phyloP scores from a whole-genome alignment of 2,329 filamentous ascomycete genomes.

The Phaeomoniella chlamydospora region DNA sequence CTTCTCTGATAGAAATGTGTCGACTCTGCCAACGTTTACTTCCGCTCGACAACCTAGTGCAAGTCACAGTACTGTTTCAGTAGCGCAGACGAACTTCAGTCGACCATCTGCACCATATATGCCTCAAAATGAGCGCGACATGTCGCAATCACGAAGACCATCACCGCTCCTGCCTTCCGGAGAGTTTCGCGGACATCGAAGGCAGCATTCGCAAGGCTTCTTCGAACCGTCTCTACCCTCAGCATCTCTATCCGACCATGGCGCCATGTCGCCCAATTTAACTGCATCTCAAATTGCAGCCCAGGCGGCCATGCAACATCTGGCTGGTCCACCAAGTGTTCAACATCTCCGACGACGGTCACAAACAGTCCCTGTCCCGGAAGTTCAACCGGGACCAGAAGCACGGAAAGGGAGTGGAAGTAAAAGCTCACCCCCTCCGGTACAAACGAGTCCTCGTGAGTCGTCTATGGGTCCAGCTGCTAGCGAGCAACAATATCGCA shows the following conservation, averaged over 20 bases:
- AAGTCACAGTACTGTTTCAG: slow-evolving; percentile 19
- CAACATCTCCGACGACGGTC: slow-evolving; percentile 38
- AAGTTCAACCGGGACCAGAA: slow-evolving; percentile 17
- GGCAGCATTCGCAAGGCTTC: slow-evolving; percentile 50
- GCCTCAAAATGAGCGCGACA: slow-evolving; percentile 18
- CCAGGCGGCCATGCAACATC: slow-evolving; percentile 48
- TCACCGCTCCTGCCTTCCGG: slow-evolving; percentile 21
- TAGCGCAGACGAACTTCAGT: slow-evolving; percentile 14
- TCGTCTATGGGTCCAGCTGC: slow-evolving; percentile 1
- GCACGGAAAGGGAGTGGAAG: slow-evolving; percentile 13
- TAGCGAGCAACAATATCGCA: slow-evolving; percentile 26
- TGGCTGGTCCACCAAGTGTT: slow-evolving; percentile 18
- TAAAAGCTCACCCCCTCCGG: slow-evolving; percentile 14
- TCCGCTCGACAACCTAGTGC: slow-evolving; percentile 7
- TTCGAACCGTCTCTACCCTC: slow-evolving; percentile 51
- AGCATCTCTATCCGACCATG: slow-evolving; percentile 28
- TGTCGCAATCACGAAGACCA: slow-evolving; percentile 16
- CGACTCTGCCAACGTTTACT: slow-evolving; percentile 1
- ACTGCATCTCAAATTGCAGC: slow-evolving; percentile 50
- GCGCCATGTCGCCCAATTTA: slow-evolving; percentile 28
- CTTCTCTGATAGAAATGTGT: slow-evolving; percentile 14
- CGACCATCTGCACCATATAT: slow-evolving; percentile 21
- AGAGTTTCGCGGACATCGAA: slow-evolving; percentile 25
- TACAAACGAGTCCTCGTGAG: slow-evolving; percentile 5
- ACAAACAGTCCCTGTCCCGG: slow-evolving; percentile 30